These are phyloP conservation scores for Kregervanrija pseudodelftensis DNA, from an alignment of 805 yeast species.

Conservation along the genomic window DNA sequence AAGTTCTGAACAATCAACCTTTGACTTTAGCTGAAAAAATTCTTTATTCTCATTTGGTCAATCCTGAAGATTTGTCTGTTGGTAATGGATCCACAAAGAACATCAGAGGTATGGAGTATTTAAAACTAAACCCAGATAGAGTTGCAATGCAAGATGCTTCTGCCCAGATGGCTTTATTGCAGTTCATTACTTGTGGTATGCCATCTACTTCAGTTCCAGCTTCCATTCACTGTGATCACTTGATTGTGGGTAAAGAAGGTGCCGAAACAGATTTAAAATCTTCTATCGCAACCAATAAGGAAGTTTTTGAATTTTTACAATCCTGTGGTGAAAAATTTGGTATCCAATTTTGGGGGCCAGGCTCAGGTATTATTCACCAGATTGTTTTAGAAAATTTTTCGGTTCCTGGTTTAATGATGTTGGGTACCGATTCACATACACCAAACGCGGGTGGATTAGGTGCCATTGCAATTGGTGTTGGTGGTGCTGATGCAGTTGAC, in stretches of 20 bases:
- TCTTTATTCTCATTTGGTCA: slow-evolving; percentile 88
- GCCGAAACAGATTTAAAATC: slow-evolving; percentile 78
- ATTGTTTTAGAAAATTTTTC: slow-evolving; percentile 94
- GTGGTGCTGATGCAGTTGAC: slow-evolving; percentile 99
- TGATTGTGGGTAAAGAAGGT: slow-evolving; percentile 93
- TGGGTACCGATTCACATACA: slow-evolving; percentile 97
- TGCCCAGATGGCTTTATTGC: slow-evolving; percentile 96
- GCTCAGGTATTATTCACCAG: slow-evolving; percentile 97
- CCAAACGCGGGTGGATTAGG: slow-evolving; percentile 99
- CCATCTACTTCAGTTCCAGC: slow-evolving; percentile 89
- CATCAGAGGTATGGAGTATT: slow-evolving; percentile 81
- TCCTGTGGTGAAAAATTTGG: slow-evolving; percentile 91
- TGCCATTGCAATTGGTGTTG: slow-evolving; percentile 96
- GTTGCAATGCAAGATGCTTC: slow-evolving; percentile 99
- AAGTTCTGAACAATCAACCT: slow-evolving; percentile 39
- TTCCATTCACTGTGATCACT: slow-evolving; percentile 96
- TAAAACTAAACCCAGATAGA: slow-evolving; percentile 94
- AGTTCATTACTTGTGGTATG: slow-evolving; percentile 94
- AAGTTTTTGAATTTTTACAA: slow-evolving; percentile 87
- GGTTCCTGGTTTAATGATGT: slow-evolving; percentile 93
- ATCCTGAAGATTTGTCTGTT: slow-evolving; percentile 82
- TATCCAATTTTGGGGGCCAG: slow-evolving; percentile 98
- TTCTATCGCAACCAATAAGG: slow-evolving; percentile 85
- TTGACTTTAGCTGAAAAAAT: slow-evolving; percentile 94
- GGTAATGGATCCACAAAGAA: slow-evolving; percentile 27